phyloP scores from a whole-genome alignment of 2,329 filamentous ascomycete genomes.

The Myotisia sp. region DNA sequence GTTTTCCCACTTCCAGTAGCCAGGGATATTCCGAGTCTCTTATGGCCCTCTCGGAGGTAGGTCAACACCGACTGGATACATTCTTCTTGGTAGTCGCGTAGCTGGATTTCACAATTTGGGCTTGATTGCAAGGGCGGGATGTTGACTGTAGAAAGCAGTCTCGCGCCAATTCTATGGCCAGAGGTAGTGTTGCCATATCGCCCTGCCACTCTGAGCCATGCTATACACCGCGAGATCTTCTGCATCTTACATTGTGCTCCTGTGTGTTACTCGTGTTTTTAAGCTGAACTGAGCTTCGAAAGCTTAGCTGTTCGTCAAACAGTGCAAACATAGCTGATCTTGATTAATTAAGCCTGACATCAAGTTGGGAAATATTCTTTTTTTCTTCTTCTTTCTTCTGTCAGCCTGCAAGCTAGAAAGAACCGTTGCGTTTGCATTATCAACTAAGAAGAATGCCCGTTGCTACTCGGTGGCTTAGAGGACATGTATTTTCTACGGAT shows the following conservation, averaged over 20 bases:
- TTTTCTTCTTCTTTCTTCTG: too few species aligned
- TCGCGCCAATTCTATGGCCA: conserved; percentile 14
- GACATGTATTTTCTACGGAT: conserved; percentile 1
- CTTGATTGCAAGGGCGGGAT: conserved; percentile 7
- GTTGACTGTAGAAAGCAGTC: conserved; percentile 12
- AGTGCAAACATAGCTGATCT: too few species aligned
- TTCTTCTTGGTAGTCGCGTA: conserved; percentile 81
- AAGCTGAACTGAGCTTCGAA: too few species aligned
- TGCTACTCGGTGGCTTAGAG: too few species aligned
- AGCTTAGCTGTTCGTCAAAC: too few species aligned
- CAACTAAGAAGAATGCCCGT: too few species aligned
- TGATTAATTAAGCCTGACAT: too few species aligned
- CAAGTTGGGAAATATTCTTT: too few species aligned
- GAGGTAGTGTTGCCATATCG: not conserved
- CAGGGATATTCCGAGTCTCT: conserved; percentile 67
- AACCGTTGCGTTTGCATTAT: too few species aligned
- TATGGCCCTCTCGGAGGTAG: conserved; percentile 56
- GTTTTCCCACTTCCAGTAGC: conserved; percentile 86
- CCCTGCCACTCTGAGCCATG: conserved; percentile 1
- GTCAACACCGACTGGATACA: conserved; percentile 69
- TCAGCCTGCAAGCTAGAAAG: too few species aligned
- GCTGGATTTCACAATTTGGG: conserved; percentile 34
- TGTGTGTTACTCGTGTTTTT: too few species aligned
- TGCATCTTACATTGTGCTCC: conserved; percentile 18
- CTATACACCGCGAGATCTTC: conserved; percentile 19